Evolutionary conservation across 306 rosid genomes (phyloP).

Genomic region (Albizia julibrissin): DNA sequence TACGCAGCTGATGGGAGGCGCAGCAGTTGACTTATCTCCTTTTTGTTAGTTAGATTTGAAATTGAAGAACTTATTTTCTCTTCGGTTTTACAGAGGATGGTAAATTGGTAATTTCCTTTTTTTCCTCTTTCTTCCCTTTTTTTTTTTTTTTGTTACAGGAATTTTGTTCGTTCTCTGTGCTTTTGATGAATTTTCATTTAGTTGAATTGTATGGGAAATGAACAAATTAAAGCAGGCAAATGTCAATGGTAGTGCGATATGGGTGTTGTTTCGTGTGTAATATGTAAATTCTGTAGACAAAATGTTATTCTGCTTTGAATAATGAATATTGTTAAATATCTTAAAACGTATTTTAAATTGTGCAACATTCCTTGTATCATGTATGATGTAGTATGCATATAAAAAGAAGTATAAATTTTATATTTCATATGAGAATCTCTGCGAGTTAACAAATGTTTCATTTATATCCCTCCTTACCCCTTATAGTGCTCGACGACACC

Average conservation of each 20-base stretch:
- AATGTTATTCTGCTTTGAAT: not conserved
- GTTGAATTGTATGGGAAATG: conserved; percentile 4
- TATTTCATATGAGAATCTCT: too few species aligned
- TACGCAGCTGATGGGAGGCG: conserved; percentile 71
- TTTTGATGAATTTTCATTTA: conserved; percentile 1
- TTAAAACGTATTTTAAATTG: too few species aligned
- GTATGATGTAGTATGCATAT: too few species aligned
- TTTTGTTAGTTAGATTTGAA: not conserved
- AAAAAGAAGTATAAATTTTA: too few species aligned
- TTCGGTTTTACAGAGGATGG: not conserved
- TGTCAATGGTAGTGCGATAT: not conserved
- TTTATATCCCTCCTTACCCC: too few species aligned
- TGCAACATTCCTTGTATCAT: too few species aligned
- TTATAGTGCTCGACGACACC: too few species aligned
- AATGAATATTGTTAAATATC: too few species aligned
- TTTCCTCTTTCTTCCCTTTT: too few species aligned
- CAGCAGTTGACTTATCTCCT: conserved; percentile 43
- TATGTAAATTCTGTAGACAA: not conserved
- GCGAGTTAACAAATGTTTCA: too few species aligned
- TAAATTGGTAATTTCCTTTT: not conserved
- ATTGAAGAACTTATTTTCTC: not conserved
- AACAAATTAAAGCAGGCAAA: not conserved
- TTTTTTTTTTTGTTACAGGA: not conserved
- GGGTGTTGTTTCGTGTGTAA: not conserved
- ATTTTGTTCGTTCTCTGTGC: not conserved